Evolutionary conservation across 164 flowering plant genomes (phyloP), one percentile per base, ranked within the genome.

Genomic region (Chloranthus sessilifolius): DNA sequence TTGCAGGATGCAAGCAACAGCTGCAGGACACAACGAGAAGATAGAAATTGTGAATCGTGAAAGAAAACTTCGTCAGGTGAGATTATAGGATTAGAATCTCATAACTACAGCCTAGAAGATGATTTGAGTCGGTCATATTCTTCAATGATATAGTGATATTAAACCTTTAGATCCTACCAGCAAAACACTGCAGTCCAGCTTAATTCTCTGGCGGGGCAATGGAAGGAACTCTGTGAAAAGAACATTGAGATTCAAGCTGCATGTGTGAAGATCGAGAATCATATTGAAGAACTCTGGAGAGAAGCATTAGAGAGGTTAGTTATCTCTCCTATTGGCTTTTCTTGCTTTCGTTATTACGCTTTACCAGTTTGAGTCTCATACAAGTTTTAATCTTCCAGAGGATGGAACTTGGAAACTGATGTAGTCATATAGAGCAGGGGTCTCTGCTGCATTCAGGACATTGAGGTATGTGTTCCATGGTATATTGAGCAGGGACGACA

Each of bases 11-110:
- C 87, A 82, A 67, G 77, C 83, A 60, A 70, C 74, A 47, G 94
- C 82, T 43, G 43, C 43, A 46, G 79, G 74, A 40, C 75, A 85
- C 38, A 76, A 72, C 60, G 86, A 84, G 41, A 72, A 66, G 55
- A 92, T 92, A 42, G 98, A 92, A 71, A 35, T 58, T 34, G 95
- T 88, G 47, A 92, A 92, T 45, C 90, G 91, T 55, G 94, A 88
- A 64, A 78, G 96, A 58, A 92, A 92, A 69, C 84, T 76, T 67
- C 96, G 88, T 67, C 99, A 92, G 91, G 99, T 88, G 53, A 44
- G 22, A 12, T 28, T 36, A 11, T 29, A n/a, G n/a, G n/a, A n/a
- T n/a, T n/a, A n/a, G n/a, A n/a, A n/a, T n/a, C n/a, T 44, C 16
- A 1, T 8, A 25, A 20, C 2, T 42, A n/a, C n/a, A n/a, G n/a